Evolutionary conservation across 1,139 yeast genomes (phyloP), one percentile per base, ranked within the genome.

Genomic region (Debaryomyces udenii): DNA sequence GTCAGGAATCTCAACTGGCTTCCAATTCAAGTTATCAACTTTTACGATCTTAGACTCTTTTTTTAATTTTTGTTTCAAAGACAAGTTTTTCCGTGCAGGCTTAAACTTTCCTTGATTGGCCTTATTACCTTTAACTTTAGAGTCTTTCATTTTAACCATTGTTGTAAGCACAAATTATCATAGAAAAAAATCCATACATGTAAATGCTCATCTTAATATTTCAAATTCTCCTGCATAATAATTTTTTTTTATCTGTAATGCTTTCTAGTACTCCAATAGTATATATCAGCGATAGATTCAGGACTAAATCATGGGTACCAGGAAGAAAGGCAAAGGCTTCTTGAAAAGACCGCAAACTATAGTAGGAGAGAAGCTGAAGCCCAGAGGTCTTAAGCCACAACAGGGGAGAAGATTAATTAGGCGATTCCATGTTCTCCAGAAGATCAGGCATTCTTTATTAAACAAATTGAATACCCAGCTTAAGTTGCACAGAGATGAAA

Each of bases 1-100:
- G 49, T 87, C 93, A 4, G 95, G 93, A 37, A 93, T 78, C 1
- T 84, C 86, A 10, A 89, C 96, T 4, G 82, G 64, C 52, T 85
- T 86, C 99, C 99, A 93, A 15, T 69, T 66, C 48, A 86, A 66
- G 23, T 71, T 72, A 49, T 76, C 76, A 1, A 78, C 76, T 35
- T 68, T 65, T 13, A 83, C 79, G 11, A 73, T 56, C 46, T 72
- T 75, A 14, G 72, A 63, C 36, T 62, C 68, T 30, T 53, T 61
- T 22, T 62, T 57, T 36, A 59, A 44, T 41, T 64, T 66, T 47
- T 67, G 65, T 48, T 61, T 62, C 47, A 68, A 56, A 4, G 66
- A 53, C 7, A 67, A 68, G 11, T 59, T 42, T 38, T 53, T 58
- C 38, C 55, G 41, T 28, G 48, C 31, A 22, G 24, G 27, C 32